Base-by-base conservation (phyloP, 2,329 filamentous ascomycete species). In the Aspergillus sergii region DNA sequence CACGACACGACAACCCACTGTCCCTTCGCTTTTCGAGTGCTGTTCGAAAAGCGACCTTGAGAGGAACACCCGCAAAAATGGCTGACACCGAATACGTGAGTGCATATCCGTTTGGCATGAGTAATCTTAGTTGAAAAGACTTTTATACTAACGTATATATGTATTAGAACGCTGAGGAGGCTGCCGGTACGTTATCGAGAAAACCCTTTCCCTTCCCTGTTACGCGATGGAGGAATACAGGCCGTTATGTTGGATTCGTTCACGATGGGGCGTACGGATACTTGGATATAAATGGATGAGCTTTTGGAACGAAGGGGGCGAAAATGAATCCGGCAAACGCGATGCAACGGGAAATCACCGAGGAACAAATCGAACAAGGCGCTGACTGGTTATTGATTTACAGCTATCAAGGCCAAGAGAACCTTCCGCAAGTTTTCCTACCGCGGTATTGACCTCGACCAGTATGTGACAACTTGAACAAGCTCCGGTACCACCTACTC, bases 361-460 rank as follows among this genome's bases (percentile, higher is more conserved):
- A 61, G 54, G 54, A 67, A 62, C 61, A 41, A 63, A 60, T 57
- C 32, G 63, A 59, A 39, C 53, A 57, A 59, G 65, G 57, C 72
- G 69, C 75, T 78, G 75, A 78, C 75, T 32, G 71, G 62, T 63
- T 61, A 66, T 72, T 70, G 68, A 64, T 68, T 60, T 69, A 80
- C 80, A 89, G 95, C 97, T 92, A 87, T 99, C 85, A 99, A 98
- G 93, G 96, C 92, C 89, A 96, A 91, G 88, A 96, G 95, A 94
- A 87, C 93, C 77, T 97, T 98, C 92, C 92, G 93, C 87, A 99
- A 98, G 91, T 99, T 98, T 83, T 95, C 94, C 76, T 99, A 97
- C 92, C 92, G 95, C 82, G 95, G 95, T 81, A 92, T 99, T 84
- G 95, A 99, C 85, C 94, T 99, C 83, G 95, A 99, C 84, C 92